Evolutionary conservation across 1,284 basidiomycete species (phyloP).

Genomic region (Phylloporus gajari): DNA sequence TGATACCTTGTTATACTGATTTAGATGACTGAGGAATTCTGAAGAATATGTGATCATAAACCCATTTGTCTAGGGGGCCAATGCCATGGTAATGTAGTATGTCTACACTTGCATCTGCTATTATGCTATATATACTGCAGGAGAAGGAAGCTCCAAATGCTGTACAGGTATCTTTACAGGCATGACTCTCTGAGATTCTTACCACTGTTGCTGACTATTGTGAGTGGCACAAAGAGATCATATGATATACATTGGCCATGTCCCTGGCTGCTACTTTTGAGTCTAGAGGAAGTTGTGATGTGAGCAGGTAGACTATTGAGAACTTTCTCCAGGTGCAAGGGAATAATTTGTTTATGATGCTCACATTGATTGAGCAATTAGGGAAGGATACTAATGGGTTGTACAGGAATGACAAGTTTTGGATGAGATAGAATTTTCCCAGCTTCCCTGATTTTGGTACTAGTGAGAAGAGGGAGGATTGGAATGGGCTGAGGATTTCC

Average conservation of each 20-base stretch:
- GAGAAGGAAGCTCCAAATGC: background rate
- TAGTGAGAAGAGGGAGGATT: constrained; percentile 16
- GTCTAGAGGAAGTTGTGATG: background rate
- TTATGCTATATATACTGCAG: background rate
- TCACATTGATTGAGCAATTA: background rate
- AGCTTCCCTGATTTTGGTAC: constrained; percentile 10
- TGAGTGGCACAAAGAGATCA: background rate
- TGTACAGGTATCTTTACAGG: background rate
- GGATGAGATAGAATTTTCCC: background rate
- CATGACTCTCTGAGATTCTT: background rate
- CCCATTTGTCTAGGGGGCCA: background rate
- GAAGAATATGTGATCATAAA: background rate
- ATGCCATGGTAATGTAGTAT: background rate
- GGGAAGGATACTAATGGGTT: background rate
- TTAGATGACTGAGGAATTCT: too few species aligned
- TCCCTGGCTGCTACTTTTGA: background rate
- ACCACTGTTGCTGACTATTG: background rate
- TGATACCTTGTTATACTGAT: too few species aligned
- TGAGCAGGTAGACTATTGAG: background rate
- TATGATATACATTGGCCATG: background rate
- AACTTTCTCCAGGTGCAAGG: constrained; percentile 4
- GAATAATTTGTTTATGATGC: background rate
- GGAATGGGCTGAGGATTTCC: constrained; percentile 5
- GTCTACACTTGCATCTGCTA: background rate
- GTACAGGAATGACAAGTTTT: constrained; percentile 1